Evolutionary conservation across 176 grass and related monocot genomes (phyloP).

Genomic region (Musa beccarii): DNA sequence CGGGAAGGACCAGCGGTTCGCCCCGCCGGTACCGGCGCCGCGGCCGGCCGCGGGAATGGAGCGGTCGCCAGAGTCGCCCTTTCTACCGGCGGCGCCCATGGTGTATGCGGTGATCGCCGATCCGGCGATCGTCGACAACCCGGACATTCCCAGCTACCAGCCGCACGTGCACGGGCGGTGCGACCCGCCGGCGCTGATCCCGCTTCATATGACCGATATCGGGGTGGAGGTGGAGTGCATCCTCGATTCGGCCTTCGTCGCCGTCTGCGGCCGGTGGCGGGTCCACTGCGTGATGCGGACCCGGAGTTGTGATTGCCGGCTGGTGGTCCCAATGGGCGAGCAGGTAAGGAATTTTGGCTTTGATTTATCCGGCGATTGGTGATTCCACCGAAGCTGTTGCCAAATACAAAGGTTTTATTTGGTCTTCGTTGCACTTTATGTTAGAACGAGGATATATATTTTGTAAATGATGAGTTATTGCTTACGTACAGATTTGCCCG

Average conservation of each 20-base stretch:
- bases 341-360: conserved; percentile 40
- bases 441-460: neutral
- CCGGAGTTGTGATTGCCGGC: conserved; percentile 52
- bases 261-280: conserved; percentile 62
- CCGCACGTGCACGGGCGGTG: conserved; percentile 75
- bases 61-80: conserved; percentile 5
- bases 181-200: conserved; percentile 75
- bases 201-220: conserved; percentile 82
- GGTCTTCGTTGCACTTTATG: neutral
- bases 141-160: conserved; percentile 92
- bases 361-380: neutral
- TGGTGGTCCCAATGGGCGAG: conserved; percentile 66
- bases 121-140: conserved; percentile 72
- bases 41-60: conserved; percentile 43
- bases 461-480: neutral
- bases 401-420: neutral
- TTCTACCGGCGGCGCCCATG: conserved; percentile 45
- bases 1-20: neutral
- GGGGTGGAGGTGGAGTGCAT: conserved; percentile 57
- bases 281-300: conserved; percentile 81
- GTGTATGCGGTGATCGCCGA: conserved; percentile 63
- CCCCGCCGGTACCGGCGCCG: conserved; percentile 20
- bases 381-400: neutral
- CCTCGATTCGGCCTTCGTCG: conserved; percentile 47
- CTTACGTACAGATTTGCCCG: too few relatives aligned